A percentile compares a stretch with the other conserved stretches of the same genome.
phyloP scores from a whole-genome alignment of 192 early-diverging fungal species.

The Gonapodya prolifera region DNA sequence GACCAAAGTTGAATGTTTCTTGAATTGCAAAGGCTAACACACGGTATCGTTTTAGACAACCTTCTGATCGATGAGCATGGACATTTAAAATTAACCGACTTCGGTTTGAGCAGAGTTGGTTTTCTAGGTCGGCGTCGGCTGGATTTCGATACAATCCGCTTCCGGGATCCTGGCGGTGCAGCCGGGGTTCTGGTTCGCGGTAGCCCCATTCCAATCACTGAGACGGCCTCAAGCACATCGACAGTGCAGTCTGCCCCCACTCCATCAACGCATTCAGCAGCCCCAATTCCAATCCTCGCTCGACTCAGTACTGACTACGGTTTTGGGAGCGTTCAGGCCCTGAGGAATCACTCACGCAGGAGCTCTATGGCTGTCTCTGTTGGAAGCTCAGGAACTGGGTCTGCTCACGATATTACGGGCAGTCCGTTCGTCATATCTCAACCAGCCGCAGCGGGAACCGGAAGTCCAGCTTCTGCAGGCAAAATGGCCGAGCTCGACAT shows the following conservation, averaged over 20 bases:
- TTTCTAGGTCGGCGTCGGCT: slow-evolving; percentile 56
- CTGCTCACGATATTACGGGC: slow-evolving; percentile 4
- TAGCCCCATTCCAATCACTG: not conserved
- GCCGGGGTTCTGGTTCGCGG: not conserved
- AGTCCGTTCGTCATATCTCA: not conserved
- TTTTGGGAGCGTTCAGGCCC: slow-evolving; percentile 6
- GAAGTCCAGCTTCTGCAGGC: not conserved
- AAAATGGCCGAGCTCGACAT: not conserved
- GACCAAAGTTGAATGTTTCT: not conserved
- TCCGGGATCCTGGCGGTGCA: not conserved
- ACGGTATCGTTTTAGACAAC: slow-evolving; percentile 41
- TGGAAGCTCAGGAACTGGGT: slow-evolving; percentile 16
- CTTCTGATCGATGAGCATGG: slow-evolving; percentile 72
- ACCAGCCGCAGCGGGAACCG: slow-evolving; percentile 1
- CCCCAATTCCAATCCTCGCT: not conserved
- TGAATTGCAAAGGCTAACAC: not conserved
- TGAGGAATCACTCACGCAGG: slow-evolving; percentile 7
- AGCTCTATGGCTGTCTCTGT: slow-evolving; percentile 14
- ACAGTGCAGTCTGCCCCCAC: not conserved
- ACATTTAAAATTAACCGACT: slow-evolving; percentile 78
- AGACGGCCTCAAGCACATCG: not conserved
- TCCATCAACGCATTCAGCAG: not conserved
- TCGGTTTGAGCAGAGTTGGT: slow-evolving; percentile 71
- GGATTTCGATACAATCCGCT: slow-evolving; percentile 5
- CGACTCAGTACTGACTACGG: not conserved